Base-by-base conservation (phyloP, 2,329 filamentous ascomycete genomes). In the Scytalidium lignicola region DNA sequence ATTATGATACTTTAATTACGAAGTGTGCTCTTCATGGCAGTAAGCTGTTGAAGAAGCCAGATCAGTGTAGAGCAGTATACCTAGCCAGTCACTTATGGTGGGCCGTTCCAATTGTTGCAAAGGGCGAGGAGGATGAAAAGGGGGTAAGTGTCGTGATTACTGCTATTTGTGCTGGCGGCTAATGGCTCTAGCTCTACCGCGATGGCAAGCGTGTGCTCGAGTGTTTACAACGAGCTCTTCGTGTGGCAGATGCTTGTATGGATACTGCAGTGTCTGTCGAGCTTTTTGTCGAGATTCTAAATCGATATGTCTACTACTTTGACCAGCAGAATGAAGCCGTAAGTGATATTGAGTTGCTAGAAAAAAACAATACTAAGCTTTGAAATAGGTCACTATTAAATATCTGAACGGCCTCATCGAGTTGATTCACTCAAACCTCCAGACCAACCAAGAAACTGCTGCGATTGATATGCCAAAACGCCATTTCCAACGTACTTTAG, bases 241-340 rank as follows among this genome's bases (percentile, higher is more conserved):
- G 95, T 29, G 95, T 99, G 22, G 95, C 93, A 2, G 93, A 99
- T 69, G 95, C 93, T 6, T 99, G 93, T 72, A 99, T 99, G 93
- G 95, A 99, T 69, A 93, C 91, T 7, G 90, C 90, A 6, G 90
- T 96, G 3, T 96, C 90, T 2, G 93, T 99, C 43, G 95, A 99
- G 70, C 79, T 99, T 44, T 99, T 99, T 70, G 92, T 99, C 50
- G 93, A 99, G 72, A 99, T 99, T 55, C 74, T 99, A 49, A 96
- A 99, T 68, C 84, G 93, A 68, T 99, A 99, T 66, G 91, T 97
- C 47, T 99, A 99, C 70, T 99, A 97, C 74, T 99, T 96, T 72
- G 93, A 99, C 69, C 92, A 99, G 68, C 90, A 96, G 66, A 99
- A 99, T 69, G 93, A 99, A 71, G 91, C 91, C 57, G 93, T 81